Evolutionary conservation across 2,329 filamentous ascomycete genomes (phyloP).

Genomic region (Zymoseptoria tritici): DNA sequence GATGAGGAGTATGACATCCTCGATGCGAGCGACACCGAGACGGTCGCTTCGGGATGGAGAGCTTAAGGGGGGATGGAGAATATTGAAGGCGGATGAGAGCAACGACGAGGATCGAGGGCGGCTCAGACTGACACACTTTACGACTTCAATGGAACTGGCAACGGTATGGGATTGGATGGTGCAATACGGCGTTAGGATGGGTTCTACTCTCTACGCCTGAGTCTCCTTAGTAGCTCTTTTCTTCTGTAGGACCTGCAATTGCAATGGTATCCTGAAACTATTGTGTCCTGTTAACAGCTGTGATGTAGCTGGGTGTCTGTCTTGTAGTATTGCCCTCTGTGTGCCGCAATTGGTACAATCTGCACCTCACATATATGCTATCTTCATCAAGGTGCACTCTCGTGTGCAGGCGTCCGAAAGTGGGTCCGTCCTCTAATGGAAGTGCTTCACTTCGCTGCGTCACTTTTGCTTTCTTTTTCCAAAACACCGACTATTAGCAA

Average conservation of each 20-base stretch:
- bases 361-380: not conserved
- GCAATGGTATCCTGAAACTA: not conserved
- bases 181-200: not conserved
- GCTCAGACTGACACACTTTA: not conserved
- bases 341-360: too few relatives aligned
- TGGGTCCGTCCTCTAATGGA: too few relatives aligned
- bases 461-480: not conserved
- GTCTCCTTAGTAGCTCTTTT: not conserved
- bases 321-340: not conserved
- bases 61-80: not conserved
- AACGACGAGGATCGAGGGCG: not conserved
- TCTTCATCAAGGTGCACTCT: not conserved
- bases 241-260: not conserved
- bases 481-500: not conserved
- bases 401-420: not conserved
- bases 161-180: not conserved
- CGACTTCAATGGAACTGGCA: not conserved
- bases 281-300: not conserved
- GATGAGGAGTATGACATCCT: slow-evolving; percentile 98
- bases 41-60: slow-evolving; percentile 20
- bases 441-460: not conserved
- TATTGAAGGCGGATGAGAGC: not conserved
- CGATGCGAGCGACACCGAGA: slow-evolving; percentile 86
- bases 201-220: not conserved
- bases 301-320: not conserved